These are phyloP conservation scores for Mucor indicus DNA, from an alignment of 371 early-diverging fungal species.

Conservation along the genomic window DNA sequence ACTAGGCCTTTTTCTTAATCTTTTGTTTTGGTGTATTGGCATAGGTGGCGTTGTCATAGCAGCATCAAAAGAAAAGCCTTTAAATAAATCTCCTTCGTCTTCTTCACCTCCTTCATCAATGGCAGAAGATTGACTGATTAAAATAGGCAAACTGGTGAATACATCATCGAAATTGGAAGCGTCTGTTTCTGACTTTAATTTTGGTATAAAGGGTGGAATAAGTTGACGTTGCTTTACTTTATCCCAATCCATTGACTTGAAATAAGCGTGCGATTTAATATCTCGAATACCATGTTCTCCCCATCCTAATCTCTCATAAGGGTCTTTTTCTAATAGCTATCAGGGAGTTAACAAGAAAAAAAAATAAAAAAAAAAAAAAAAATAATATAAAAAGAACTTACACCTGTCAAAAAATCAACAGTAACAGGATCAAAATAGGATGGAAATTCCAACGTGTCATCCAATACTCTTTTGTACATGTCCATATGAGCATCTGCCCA, in stretches of 20 bases:
- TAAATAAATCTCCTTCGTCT: constrained; percentile 26
- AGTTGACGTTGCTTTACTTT: constrained; percentile 50
- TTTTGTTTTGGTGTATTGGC: too few relatives aligned
- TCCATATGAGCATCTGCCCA: constrained; percentile 75
- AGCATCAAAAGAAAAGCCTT: constrained; percentile 26
- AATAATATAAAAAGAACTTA: too few relatives aligned
- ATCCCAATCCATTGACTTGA: constrained; percentile 67
- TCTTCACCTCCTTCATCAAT: background rate
- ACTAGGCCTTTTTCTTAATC: constrained; percentile 28
- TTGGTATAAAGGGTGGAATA: constrained; percentile 55
- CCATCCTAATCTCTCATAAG: constrained; percentile 58
- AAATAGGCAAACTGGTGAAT: constrained; percentile 58
- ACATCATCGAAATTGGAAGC: constrained; percentile 61
- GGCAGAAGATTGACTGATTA: constrained; percentile 31
- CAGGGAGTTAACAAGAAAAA: too few relatives aligned
- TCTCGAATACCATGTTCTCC: constrained; percentile 54
- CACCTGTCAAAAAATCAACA: constrained; percentile 56
- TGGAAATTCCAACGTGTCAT: constrained; percentile 72
- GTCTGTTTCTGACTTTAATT: constrained; percentile 47
- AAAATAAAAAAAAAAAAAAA: too few relatives aligned
- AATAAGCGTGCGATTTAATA: constrained; percentile 69
- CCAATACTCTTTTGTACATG: constrained; percentile 80
- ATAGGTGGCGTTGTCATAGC: background rate
- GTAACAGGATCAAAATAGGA: constrained; percentile 53
- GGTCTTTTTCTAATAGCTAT: constrained; percentile 70